Evolutionary conservation across 495 filamentous ascomycete species (phyloP).

Genomic region (Gamarada debralockiae): DNA sequence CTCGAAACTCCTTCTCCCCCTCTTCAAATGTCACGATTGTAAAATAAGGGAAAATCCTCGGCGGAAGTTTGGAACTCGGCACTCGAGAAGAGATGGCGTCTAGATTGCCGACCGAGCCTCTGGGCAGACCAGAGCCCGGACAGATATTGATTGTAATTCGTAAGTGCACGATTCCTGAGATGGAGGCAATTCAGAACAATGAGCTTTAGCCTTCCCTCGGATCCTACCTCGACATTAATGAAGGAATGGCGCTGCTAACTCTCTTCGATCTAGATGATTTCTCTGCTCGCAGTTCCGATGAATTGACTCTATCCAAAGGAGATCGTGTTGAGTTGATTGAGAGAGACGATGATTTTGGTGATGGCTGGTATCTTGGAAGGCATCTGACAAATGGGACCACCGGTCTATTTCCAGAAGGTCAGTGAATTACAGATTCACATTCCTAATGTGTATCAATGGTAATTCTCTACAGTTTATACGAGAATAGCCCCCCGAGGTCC

Average conservation of each 20-base stretch:
- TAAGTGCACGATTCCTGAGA: slow-evolving; percentile 44
- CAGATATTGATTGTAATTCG: slow-evolving; percentile 73
- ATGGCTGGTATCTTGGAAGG: slow-evolving; percentile 94
- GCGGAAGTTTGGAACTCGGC: slow-evolving; percentile 11
- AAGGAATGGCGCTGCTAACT: slow-evolving; percentile 6
- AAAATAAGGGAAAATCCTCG: slow-evolving; percentile 4
- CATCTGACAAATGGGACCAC: slow-evolving; percentile 69
- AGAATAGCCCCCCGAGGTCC: slow-evolving; percentile 41
- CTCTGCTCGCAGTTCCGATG: slow-evolving; percentile 82
- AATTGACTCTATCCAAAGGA: slow-evolving; percentile 81
- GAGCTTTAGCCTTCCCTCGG: slow-evolving; percentile 3
- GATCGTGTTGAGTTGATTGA: slow-evolving; percentile 91
- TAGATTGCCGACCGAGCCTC: slow-evolving; percentile 29
- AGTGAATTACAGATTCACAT: slow-evolving; percentile 19
- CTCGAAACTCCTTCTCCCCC: not conserved
- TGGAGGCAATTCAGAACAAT: not conserved
- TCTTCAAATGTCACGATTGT: slow-evolving; percentile 18
- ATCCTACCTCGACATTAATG: slow-evolving; percentile 13
- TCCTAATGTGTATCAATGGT: slow-evolving; percentile 3
- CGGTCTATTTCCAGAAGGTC: slow-evolving; percentile 90
- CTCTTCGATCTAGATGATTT: slow-evolving; percentile 65
- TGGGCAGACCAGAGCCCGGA: slow-evolving; percentile 52
- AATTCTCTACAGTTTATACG: slow-evolving; percentile 44
- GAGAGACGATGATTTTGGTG: slow-evolving; percentile 94
- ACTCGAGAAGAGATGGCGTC: slow-evolving; percentile 40